Percentiles rank a stretch among this genome's conserved stretches.
phyloP scores from a whole-genome alignment of 176 grass and related monocot species.

The Oryza punctata region DNA sequence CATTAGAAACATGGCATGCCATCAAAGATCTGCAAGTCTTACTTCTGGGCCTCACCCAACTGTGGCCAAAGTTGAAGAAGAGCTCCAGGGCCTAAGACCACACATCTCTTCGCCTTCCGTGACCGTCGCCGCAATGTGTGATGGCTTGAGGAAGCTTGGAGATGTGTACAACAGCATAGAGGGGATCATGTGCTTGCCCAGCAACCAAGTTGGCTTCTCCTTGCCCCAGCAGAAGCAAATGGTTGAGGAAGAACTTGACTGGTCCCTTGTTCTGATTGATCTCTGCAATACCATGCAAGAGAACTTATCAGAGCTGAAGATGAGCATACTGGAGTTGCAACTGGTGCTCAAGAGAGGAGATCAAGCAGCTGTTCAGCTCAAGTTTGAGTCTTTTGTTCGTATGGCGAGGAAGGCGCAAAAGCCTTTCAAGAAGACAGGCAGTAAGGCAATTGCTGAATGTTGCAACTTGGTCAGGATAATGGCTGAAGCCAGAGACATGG shows the following conservation, averaged over 20 bases:
- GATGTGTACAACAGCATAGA: slow-evolving; percentile 34
- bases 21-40: slow-evolving; percentile 52
- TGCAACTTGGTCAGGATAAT: slow-evolving; percentile 25
- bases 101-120: background rate
- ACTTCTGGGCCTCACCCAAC: slow-evolving; percentile 29
- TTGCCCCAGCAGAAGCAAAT: slow-evolving; percentile 20
- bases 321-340: slow-evolving; percentile 26
- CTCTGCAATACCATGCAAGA: slow-evolving; percentile 37
- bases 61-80: slow-evolving; percentile 35
- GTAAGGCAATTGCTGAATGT: slow-evolving; percentile 1
- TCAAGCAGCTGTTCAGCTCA: background rate
- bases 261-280: slow-evolving; percentile 49
- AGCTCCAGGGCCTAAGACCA: slow-evolving; percentile 36
- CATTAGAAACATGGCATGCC: slow-evolving; percentile 43
- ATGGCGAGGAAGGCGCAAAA: slow-evolving; percentile 36
- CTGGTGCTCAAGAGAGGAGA: slow-evolving; percentile 44
- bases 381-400: slow-evolving; percentile 28
- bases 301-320: slow-evolving; percentile 34
- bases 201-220: slow-evolving; percentile 41
- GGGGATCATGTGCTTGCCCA: slow-evolving; percentile 43
- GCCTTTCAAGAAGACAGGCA: slow-evolving; percentile 39
- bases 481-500: slow-evolving; percentile 36
- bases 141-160: slow-evolving; percentile 26
- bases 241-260: slow-evolving; percentile 45
- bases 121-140: background rate